Base-by-base conservation (phyloP, 2,329 filamentous ascomycete genomes). In the Monilinia aucupariae region DNA sequence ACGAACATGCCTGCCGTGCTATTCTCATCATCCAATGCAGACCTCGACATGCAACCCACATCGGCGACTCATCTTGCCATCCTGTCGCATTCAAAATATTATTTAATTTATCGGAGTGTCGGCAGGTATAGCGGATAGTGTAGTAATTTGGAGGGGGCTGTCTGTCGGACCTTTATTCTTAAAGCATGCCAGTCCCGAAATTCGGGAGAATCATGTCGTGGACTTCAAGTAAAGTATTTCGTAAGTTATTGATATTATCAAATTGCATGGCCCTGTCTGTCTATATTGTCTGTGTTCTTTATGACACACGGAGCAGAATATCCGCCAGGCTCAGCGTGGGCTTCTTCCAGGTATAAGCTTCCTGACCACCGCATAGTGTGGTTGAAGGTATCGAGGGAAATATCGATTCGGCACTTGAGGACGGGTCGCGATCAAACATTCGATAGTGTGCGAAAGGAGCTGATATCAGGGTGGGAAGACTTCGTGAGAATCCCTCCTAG, bases 11-110 rank as follows among this genome's bases (percentile, higher is more conserved):
- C 41, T 56, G 53, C 41, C 41, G 27, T 56, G 12, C 30, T 12
- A 9, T 20, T 34, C 27, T 34, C 13, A 7, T 17, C 27, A 47
- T 56, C 27, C 41, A 56, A 56, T 47, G 27, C 20, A n/a, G 20
- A 34, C 39, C 41, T 22, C 34, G 27, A 34, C 41, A 56, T 56
- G 54, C 49, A 56, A 47, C 34, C 54, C 54, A 47, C 41, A 56
- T 27, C 4, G 20, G n/a, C 25, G 39, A 45, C n/a, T 45, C 27
- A 17, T 56, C 53, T 45, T 47, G 54, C 27, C 27, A 22, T 7
- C 41, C 13, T 8, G 32, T 30, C 15, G 10, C n/a, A 41, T 13
- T 54, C 27, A 15, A 41, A 30, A 20, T 37, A 30, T 48, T 30
- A 20, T 45, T 47, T 47, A 25, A 12, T 34, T 56, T 47, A 30